phyloP scores from a whole-genome alignment of 2,329 filamentous ascomycete species.

The Metarhizium guizhouense region DNA sequence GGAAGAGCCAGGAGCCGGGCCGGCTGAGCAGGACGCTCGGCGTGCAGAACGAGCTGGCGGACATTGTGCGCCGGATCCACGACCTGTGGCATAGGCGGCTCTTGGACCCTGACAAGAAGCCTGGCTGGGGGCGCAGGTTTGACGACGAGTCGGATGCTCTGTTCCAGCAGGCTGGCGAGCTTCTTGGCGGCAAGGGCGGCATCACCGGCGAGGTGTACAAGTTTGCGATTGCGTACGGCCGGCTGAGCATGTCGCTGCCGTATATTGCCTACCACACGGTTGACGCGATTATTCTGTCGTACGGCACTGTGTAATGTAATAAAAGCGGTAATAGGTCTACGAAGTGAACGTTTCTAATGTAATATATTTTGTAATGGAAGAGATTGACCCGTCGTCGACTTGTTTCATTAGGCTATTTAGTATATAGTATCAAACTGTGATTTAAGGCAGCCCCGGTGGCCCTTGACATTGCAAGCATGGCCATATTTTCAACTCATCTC shows the following conservation, averaged over 20 bases:
- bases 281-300: conserved; percentile 5
- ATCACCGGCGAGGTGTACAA: conserved; percentile 6
- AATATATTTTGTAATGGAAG: too few species aligned
- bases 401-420: too few species aligned
- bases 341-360: too few species aligned
- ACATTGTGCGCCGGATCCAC: background rate
- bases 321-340: too few species aligned
- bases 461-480: too few species aligned
- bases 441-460: too few species aligned
- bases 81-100: conserved; percentile 7
- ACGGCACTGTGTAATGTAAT: background rate
- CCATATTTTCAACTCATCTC: too few species aligned
- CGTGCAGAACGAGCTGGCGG: background rate
- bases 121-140: conserved; percentile 6
- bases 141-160: conserved; percentile 3
- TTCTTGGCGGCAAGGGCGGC: background rate
- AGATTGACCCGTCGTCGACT: too few species aligned
- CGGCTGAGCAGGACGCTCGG: conserved; percentile 1
- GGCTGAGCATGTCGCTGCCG: conserved; percentile 6
- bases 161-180: conserved; percentile 2
- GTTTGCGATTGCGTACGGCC: conserved; percentile 7
- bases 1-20: background rate
- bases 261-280: conserved; percentile 6
- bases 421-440: too few species aligned
- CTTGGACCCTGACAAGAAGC: background rate